Evolutionary conservation across 345 rosid species (phyloP).

Genomic region (Ricinus communis): DNA sequence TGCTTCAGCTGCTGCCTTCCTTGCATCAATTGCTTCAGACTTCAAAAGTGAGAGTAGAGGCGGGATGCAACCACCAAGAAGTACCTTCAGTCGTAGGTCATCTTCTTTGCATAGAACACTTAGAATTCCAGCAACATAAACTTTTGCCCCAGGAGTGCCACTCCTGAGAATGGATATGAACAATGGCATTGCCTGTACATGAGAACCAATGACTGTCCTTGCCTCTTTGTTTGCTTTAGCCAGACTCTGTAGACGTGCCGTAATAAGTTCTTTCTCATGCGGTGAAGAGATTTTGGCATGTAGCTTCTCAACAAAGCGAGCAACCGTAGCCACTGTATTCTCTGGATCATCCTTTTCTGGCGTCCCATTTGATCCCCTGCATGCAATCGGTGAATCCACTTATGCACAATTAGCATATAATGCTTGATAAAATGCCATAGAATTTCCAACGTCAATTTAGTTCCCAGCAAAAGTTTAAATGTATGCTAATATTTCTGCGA

Average conservation of each 20-base stretch:
- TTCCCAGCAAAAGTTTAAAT: neutral
- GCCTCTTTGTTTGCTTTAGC: slow-evolving; percentile 73
- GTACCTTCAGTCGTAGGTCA: slow-evolving; percentile 68
- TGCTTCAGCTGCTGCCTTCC: slow-evolving; percentile 81
- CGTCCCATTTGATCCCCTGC: slow-evolving; percentile 54
- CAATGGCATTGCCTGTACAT: slow-evolving; percentile 82
- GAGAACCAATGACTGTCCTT: slow-evolving; percentile 64
- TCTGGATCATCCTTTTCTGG: slow-evolving; percentile 54
- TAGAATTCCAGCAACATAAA: slow-evolving; percentile 64
- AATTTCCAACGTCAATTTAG: neutral
- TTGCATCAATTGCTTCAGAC: slow-evolving; percentile 65
- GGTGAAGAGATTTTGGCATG: slow-evolving; percentile 62
- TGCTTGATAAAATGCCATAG: neutral
- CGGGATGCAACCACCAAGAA: slow-evolving; percentile 90
- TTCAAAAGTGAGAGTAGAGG: slow-evolving; percentile 79
- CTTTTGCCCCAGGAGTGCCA: slow-evolving; percentile 68
- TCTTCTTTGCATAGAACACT: slow-evolving; percentile 74
- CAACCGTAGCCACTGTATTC: slow-evolving; percentile 57
- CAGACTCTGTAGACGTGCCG: slow-evolving; percentile 65
- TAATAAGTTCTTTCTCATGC: slow-evolving; percentile 72
- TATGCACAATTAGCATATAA: slow-evolving; percentile 5
- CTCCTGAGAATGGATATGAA: slow-evolving; percentile 75
- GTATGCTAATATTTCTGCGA: neutral
- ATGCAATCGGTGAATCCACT: slow-evolving; percentile 7
- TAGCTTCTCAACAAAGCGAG: slow-evolving; percentile 72